Conservation (phyloP, 768 basidiomycete genomes). For the Mycena galopus region DNA sequence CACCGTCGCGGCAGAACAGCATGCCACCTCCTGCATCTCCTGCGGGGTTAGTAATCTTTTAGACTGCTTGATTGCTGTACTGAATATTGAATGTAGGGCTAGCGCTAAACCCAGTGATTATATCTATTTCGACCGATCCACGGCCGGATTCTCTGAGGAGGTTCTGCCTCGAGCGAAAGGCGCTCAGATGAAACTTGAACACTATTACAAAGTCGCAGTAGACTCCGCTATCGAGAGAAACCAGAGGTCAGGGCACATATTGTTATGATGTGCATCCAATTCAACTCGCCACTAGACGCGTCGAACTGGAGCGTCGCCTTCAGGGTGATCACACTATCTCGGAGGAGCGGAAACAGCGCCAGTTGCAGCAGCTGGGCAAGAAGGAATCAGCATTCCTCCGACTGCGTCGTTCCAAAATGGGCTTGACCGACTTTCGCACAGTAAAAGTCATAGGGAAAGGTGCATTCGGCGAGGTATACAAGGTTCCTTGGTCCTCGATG, state of each 20-base stretch:
- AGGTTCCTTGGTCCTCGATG: background rate
- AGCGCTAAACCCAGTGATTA: background rate
- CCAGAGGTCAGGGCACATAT: conserved; percentile 67
- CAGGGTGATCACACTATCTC: conserved; percentile 76
- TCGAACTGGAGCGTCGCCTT: conserved; percentile 87
- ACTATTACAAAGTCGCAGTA: conserved; percentile 97
- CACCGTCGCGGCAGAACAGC: conserved; percentile 31
- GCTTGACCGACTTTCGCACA: conserved; percentile 92
- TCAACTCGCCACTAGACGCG: conserved; percentile 67
- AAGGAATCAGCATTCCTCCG: conserved; percentile 91
- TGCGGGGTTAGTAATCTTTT: background rate
- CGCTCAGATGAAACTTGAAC: conserved; percentile 95
- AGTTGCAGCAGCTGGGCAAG: conserved; percentile 85
- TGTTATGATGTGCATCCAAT: background rate
- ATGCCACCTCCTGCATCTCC: conserved; percentile 26
- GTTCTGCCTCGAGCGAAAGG: conserved; percentile 87
- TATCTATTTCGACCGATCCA: background rate
- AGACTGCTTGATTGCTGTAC: background rate
- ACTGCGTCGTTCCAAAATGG: conserved; percentile 88
- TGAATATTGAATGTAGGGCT: background rate
- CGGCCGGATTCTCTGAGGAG: conserved; percentile 79
- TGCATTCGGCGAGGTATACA: conserved; percentile 93
- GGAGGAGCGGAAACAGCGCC: conserved; percentile 89
- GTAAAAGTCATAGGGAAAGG: conserved; percentile 99
- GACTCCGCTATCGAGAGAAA: conserved; percentile 96